Evolutionary conservation across 2,329 filamentous ascomycete species (phyloP).

Genomic region (Rugonectria rugulosa): DNA sequence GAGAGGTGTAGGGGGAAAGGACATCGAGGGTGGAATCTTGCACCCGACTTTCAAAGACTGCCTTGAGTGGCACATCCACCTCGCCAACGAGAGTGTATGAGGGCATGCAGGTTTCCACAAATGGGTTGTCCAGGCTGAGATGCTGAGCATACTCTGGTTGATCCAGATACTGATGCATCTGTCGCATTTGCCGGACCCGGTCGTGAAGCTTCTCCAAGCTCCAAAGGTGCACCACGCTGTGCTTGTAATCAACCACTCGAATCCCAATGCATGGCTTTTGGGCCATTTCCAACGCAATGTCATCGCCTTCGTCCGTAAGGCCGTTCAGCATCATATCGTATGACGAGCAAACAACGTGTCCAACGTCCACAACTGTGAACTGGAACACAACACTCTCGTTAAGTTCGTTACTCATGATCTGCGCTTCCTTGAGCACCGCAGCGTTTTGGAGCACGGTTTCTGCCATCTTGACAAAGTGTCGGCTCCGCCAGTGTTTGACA

Average conservation of each 20-base stretch:
- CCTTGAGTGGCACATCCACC: conserved; percentile 87
- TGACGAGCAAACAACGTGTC: conserved; percentile 88
- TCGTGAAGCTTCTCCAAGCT: conserved; percentile 91
- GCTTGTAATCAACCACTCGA: conserved; percentile 88
- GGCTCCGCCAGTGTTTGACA: conserved; percentile 78
- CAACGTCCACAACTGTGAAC: conserved; percentile 88
- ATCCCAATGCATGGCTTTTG: conserved; percentile 91
- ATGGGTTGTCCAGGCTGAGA: conserved; percentile 91
- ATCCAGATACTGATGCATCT: conserved; percentile 96
- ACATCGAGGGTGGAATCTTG: conserved; percentile 95
- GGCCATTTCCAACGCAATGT: conserved; percentile 79
- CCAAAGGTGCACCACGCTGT: conserved; percentile 89
- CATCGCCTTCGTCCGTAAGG: conserved; percentile 83
- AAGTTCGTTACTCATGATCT: conserved; percentile 97
- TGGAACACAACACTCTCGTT: conserved; percentile 94
- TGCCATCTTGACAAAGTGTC: conserved; percentile 92
- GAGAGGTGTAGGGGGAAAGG: conserved; percentile 89
- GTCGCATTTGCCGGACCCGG: conserved; percentile 89
- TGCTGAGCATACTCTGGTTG: conserved; percentile 95
- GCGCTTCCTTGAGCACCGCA: conserved; percentile 88
- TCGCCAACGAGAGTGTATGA: conserved; percentile 93
- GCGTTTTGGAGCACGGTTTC: conserved; percentile 91
- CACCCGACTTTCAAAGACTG: conserved; percentile 92
- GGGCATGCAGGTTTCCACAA: conserved; percentile 88
- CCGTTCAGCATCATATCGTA: conserved; percentile 97